Evolutionary conservation across 257 asterid genomes (phyloP), one percentile per base, ranked within the genome.

Genomic region (Anisodus acutangulus): DNA sequence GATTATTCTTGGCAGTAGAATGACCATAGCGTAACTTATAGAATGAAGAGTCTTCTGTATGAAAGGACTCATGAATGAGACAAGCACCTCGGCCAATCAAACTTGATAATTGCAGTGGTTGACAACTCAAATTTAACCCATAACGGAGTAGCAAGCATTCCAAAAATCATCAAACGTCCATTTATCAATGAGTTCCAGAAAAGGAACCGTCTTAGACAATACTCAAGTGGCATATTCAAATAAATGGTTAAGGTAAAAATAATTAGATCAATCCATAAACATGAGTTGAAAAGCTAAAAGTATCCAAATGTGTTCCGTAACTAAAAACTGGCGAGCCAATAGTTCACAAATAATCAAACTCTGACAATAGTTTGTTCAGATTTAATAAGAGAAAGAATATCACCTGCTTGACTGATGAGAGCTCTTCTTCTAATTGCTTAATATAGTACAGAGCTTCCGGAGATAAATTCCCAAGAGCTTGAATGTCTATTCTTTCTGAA

Each of bases 401-500:
- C 88, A 97, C 99, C 98, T 97, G 92, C 84, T 92, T 91, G 74
- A 90, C 93, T 15, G 88, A 81, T 53, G 92, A 89, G 84, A 95
- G 84, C 90, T 95, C 95, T 69, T 82, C 84, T 86, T 97, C 97
- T 85, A 97, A 89, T 85, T 88, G 92, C 88, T 90, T 92, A 82
- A 97, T 89, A 90, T 92, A 93, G 58, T 83, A 89, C 86, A 90
- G 86, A 51, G 92, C 92, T 83, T 93, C 92, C 4, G 92, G 89
- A 63, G 98, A 92, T 85, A 94, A 90, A 87, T 88, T 86, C 83
- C 87, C 88, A 4, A 87, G 83, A 70, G 67, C 89, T 82, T 84
- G 93, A 78, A 57, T 63, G 83, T 88, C 83, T 43, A 5, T 79
- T 60, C 66, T 87, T 82, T 90, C 89, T 66, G 84, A 83, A 81